Percentiles rank a stretch among this genome's conserved stretches.
These are phyloP conservation scores for Tritrichomonas foetus DNA, from an alignment of 208 protist species.

Conservation along the genomic window DNA sequence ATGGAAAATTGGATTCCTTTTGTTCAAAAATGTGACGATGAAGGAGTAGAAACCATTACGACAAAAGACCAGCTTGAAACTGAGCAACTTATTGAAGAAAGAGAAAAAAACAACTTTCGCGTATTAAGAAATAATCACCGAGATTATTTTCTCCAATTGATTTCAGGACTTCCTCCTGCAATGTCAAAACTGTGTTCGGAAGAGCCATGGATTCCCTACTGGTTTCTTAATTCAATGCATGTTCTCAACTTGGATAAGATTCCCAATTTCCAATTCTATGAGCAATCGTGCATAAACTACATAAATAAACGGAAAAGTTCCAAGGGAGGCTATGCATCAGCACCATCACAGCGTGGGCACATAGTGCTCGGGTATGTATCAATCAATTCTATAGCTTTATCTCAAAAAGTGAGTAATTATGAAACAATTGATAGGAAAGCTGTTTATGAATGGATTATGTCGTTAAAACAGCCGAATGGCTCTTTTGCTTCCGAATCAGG, in stretches of 20 bases:
- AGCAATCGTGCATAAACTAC: not conserved
- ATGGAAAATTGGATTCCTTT: conserved; percentile 13
- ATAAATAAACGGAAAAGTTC: not conserved
- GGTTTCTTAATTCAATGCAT: not conserved
- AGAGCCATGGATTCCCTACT: conserved; percentile 19
- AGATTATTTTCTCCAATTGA: not conserved
- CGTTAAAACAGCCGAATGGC: not conserved
- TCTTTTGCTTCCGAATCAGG: not conserved
- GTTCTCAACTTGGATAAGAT: not conserved
- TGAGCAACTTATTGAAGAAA: not conserved
- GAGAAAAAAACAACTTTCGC: not conserved
- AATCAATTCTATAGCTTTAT: not conserved
- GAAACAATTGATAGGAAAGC: not conserved
- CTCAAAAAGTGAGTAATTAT: not conserved
- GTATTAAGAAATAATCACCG: not conserved
- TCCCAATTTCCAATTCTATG: not conserved
- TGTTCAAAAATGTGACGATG: not conserved
- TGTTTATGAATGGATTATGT: not conserved
- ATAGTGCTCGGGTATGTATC: not conserved
- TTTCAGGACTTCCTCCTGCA: not conserved
- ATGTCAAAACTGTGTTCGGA: not conserved
- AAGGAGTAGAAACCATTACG: not conserved
- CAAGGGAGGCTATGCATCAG: not conserved
- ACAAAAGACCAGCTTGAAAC: not conserved
- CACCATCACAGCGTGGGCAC: not conserved